phyloP scores from a whole-genome alignment of 148 eudicot species.

The Chenopodium berlandieri region DNA sequence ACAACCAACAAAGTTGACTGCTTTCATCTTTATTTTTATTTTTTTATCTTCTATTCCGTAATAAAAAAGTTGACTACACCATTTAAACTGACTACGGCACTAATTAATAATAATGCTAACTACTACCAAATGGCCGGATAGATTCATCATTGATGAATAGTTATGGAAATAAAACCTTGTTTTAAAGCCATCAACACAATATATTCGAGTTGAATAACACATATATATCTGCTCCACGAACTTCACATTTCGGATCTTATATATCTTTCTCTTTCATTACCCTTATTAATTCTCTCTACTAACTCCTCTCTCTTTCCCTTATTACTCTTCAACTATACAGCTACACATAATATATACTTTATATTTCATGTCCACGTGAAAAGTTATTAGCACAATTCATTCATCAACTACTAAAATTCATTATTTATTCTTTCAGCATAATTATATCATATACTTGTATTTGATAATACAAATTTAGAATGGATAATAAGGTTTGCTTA shows the following conservation, averaged over 20 bases:
- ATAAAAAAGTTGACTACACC: not conserved
- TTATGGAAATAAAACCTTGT: not conserved
- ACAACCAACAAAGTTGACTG: too few species aligned
- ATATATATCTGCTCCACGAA: not conserved
- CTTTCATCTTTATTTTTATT: too few species aligned
- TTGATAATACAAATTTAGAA: not conserved
- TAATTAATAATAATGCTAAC: slow-evolving; percentile 8
- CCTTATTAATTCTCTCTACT: not conserved
- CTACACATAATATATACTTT: not conserved
- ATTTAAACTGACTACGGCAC: not conserved
- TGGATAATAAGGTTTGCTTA: not conserved
- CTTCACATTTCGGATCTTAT: not conserved
- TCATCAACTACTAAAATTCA: not conserved
- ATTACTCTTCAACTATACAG: not conserved
- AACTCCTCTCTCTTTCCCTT: too few species aligned
- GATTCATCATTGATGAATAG: not conserved
- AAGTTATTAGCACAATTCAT: not conserved
- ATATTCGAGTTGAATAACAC: too few species aligned
- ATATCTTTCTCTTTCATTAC: not conserved
- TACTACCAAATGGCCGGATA: not conserved
- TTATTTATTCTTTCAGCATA: too few species aligned
- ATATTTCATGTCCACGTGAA: not conserved
- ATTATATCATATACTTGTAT: too few species aligned
- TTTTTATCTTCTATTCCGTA: too few species aligned
- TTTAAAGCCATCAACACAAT: too few species aligned